Conservation (phyloP, 805 yeast genomes). For the Kazachstania martiniae region DNA sequence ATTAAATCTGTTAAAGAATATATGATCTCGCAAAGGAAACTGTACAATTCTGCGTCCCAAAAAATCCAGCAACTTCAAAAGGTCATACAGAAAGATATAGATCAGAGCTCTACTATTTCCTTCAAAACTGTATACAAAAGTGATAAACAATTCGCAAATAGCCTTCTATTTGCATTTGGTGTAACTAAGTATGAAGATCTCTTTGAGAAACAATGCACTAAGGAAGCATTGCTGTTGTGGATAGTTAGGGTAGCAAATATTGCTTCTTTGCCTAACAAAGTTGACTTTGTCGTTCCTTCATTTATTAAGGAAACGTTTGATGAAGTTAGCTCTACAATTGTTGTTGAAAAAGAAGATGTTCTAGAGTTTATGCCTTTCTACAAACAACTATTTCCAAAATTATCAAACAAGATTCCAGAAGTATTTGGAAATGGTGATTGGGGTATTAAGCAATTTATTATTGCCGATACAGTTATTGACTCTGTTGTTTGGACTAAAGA, state of each 20-base stretch:
- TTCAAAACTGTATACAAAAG: constrained; percentile 47
- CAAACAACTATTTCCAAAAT: constrained; percentile 39
- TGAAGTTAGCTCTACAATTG: constrained; percentile 28
- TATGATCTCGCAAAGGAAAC: constrained; percentile 36
- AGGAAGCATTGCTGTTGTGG: constrained; percentile 53
- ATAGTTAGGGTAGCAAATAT: constrained; percentile 46
- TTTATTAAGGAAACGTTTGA: constrained; percentile 37
- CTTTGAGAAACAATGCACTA: constrained; percentile 36
- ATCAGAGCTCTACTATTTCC: constrained; percentile 28
- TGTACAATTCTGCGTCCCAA: constrained; percentile 38
- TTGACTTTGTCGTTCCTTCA: constrained; percentile 31
- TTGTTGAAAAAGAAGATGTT: constrained; percentile 42
- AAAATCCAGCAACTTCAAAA: constrained; percentile 17
- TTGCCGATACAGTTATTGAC: constrained; percentile 44
- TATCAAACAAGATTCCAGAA: constrained; percentile 43
- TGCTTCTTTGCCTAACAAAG: constrained; percentile 19
- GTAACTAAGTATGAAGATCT: constrained; percentile 43
- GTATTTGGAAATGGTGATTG: constrained; percentile 41
- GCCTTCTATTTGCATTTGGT: constrained; percentile 48
- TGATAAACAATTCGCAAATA: constrained; percentile 43
- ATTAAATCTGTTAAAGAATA: constrained; percentile 35
- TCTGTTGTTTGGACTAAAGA: constrained; percentile 35
- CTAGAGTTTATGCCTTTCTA: constrained; percentile 43
- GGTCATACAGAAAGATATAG: constrained; percentile 36
- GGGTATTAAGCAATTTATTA: constrained; percentile 31